These are phyloP conservation scores for Puccinia novopanici DNA, from an alignment of 1,284 basidiomycete genomes.

Conservation along the genomic window DNA sequence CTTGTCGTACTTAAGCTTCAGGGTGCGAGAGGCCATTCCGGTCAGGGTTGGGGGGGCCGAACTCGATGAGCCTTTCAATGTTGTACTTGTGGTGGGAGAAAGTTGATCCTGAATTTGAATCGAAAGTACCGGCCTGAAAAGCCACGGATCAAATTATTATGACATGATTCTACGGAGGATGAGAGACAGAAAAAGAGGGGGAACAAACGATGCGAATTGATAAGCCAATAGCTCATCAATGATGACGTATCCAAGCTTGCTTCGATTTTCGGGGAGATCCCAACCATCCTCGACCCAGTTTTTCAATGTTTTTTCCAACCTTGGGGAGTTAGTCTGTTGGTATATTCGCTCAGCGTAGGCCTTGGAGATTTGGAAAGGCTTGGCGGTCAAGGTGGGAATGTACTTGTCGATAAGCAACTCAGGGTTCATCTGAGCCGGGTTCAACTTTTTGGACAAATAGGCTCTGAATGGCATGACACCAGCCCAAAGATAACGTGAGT, in stretches of 20 bases:
- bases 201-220: conserved; percentile 68
- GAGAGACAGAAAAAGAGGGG: neutral
- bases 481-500: no score
- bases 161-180: neutral
- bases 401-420: conserved; percentile 91
- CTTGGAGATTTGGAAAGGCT: no score
- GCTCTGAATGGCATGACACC: conserved; percentile 95
- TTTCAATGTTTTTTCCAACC: conserved; percentile 91
- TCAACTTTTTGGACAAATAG: conserved; percentile 96
- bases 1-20: no score
- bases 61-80: conserved; percentile 82
- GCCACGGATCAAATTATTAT: neutral
- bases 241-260: conserved; percentile 90
- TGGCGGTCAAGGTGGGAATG: conserved; percentile 95
- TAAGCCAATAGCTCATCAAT: conserved; percentile 95
- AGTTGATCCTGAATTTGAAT: conserved; percentile 68
- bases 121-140: conserved; percentile 34
- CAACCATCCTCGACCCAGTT: no score
- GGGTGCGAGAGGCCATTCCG: no score
- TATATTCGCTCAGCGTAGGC: conserved; percentile 92
- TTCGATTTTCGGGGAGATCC: conserved; percentile 76
- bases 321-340: conserved; percentile 78
- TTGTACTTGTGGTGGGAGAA: conserved; percentile 79
- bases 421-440: conserved; percentile 81
- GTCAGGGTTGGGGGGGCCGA: conserved; percentile 93